Conservation (phyloP, 441 rosid species). For the Populus hybrid region DNA sequence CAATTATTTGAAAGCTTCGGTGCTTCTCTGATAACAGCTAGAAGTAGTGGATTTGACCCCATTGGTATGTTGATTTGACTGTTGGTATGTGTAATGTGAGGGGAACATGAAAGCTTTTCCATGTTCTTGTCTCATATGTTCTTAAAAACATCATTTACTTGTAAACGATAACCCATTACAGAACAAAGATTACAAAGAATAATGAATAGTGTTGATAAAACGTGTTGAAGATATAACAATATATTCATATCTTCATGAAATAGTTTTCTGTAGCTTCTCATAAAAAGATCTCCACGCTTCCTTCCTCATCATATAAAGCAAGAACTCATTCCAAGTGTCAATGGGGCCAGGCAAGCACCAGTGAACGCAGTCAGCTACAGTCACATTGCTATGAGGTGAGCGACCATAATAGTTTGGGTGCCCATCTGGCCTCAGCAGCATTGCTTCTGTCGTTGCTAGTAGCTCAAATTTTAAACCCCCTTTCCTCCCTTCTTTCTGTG, state of each 20-base stretch:
- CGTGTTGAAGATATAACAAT: background rate
- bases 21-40: no score
- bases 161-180: slow-evolving; percentile 9
- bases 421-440: slow-evolving; percentile 81
- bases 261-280: slow-evolving; percentile 17
- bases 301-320: slow-evolving; percentile 48
- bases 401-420: slow-evolving; percentile 63
- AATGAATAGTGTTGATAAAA: background rate
- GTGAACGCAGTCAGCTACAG: slow-evolving; percentile 70
- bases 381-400: slow-evolving; percentile 34
- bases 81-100: background rate
- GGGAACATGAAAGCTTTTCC: background rate
- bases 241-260: slow-evolving; percentile 3
- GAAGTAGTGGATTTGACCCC: background rate
- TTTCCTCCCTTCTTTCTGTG: slow-evolving; percentile 40
- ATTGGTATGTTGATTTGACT: background rate
- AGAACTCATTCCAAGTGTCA: slow-evolving; percentile 81
- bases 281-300: slow-evolving; percentile 14
- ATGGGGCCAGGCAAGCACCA: slow-evolving; percentile 93
- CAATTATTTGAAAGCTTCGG: no score
- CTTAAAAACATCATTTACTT: background rate
- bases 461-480: slow-evolving; percentile 44
- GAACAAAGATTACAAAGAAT: background rate
- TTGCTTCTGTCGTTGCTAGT: slow-evolving; percentile 56
- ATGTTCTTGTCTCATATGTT: background rate